These are phyloP conservation scores for Nannochloris sp. DNA, from an alignment of 139 green algal species.

Conservation along the genomic window DNA sequence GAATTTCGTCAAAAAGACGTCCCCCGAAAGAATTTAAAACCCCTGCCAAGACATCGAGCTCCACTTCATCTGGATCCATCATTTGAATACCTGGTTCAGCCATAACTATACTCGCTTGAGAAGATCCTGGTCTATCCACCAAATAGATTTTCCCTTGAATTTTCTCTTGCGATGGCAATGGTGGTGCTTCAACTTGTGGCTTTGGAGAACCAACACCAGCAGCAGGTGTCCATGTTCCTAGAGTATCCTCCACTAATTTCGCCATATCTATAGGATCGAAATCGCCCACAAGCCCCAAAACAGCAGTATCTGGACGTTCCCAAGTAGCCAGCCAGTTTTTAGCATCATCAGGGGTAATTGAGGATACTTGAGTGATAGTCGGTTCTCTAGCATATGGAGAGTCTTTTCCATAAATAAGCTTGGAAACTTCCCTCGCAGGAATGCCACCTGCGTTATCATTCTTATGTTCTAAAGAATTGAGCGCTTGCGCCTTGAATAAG, in stretches of 20 bases:
- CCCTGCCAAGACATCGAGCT: slow-evolving; percentile 52
- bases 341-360: slow-evolving; percentile 23
- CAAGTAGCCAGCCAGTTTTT: slow-evolving; percentile 21
- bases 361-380: slow-evolving; percentile 7
- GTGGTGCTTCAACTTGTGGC: slow-evolving; percentile 22
- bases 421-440: slow-evolving; percentile 36
- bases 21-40: slow-evolving; percentile 77
- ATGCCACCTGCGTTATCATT: slow-evolving; percentile 46
- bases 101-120: slow-evolving; percentile 23
- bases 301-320: slow-evolving; percentile 52
- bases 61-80: slow-evolving; percentile 46
- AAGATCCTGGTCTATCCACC: slow-evolving; percentile 35
- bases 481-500: slow-evolving; percentile 42
- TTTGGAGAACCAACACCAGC: slow-evolving; percentile 27
- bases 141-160: slow-evolving; percentile 36
- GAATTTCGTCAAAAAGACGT: slow-evolving; percentile 66
- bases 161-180: slow-evolving; percentile 18
- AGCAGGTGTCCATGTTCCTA: slow-evolving; percentile 9
- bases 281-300: slow-evolving; percentile 69
- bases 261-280: slow-evolving; percentile 44
- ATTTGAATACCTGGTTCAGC: slow-evolving; percentile 55
- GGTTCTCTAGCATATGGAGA: slow-evolving; percentile 57
- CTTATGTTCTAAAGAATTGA: slow-evolving; percentile 55
- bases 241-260: slow-evolving; percentile 17
- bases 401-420: slow-evolving; percentile 61